These are phyloP conservation scores for Colletotrichum sp. DNA, from an alignment of 2,329 filamentous ascomycete species.

Conservation along the genomic window DNA sequence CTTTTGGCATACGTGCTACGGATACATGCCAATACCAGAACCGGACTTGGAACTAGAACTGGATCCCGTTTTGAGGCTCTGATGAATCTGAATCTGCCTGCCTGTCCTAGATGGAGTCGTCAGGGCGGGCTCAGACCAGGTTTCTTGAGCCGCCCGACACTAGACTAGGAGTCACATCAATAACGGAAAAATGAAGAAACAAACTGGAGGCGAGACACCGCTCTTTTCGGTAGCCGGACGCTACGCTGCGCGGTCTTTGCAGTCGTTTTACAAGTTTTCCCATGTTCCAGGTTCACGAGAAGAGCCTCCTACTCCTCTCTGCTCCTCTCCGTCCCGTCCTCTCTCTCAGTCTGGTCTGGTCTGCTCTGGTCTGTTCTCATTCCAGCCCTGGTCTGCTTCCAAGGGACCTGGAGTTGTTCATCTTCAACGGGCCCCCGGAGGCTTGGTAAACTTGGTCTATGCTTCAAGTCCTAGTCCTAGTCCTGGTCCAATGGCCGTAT, in stretches of 20 bases:
- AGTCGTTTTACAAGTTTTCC: not conserved
- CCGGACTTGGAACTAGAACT: not conserved
- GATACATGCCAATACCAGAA: not conserved
- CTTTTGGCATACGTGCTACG: not conserved
- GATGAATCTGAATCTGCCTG: not conserved
- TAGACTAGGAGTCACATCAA: not conserved
- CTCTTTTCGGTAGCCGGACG: conserved; percentile 7
- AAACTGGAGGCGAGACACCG: conserved; percentile 15
- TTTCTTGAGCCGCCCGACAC: not conserved
- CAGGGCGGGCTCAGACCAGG: not conserved
- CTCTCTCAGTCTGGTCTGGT: not conserved
- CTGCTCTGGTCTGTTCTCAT: not conserved
- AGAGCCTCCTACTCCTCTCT: conserved; percentile 4
- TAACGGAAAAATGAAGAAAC: conserved; percentile 3
- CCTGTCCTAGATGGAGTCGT: not conserved
- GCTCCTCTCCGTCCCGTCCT: not conserved
- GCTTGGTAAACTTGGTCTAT: conserved; percentile 6
- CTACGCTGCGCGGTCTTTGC: not conserved
- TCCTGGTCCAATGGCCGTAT: not conserved
- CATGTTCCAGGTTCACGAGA: conserved; percentile 9
- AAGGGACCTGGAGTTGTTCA: not conserved
- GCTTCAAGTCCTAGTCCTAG: not conserved
- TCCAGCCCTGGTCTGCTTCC: not conserved
- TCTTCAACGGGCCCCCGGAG: not conserved
- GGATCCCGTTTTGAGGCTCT: not conserved